Percentiles rank a stretch among this genome's conserved stretches.
Evolutionary conservation across 163 green algal genomes (phyloP).

Genomic region (Scenedesmus sp.): DNA sequence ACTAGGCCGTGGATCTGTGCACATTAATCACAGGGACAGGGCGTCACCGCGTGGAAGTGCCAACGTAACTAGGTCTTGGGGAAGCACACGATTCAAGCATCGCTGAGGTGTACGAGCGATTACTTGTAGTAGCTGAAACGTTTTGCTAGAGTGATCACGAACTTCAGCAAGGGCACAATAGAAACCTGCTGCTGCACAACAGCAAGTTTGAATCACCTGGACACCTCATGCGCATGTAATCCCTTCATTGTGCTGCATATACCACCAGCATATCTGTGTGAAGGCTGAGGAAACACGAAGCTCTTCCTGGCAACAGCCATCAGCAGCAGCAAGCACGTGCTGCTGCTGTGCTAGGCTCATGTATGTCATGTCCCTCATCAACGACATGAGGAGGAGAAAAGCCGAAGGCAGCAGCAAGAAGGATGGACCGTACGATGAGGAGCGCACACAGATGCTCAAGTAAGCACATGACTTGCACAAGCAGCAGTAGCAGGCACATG

Average conservation of each 20-base stretch:
- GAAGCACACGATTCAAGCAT: neutral
- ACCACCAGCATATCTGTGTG: neutral
- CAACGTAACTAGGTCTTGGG: neutral
- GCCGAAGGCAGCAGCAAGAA: neutral
- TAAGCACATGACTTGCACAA: neutral
- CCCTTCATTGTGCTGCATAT: too few species aligned
- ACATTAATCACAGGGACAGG: neutral
- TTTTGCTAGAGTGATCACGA: too few species aligned
- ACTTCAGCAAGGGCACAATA: too few species aligned
- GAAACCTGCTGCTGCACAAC: neutral
- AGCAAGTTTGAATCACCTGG: neutral
- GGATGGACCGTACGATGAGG: neutral
- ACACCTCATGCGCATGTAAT: neutral
- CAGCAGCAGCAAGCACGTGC: neutral
- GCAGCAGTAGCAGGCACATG: neutral
- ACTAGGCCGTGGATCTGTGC: neutral
- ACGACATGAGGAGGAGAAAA: conserved; percentile 22
- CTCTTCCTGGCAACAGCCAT: neutral
- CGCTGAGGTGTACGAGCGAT: too few species aligned
- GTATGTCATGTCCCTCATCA: conserved; percentile 13
- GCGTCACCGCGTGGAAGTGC: neutral
- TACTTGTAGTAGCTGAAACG: too few species aligned
- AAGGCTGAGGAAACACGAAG: neutral
- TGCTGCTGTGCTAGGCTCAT: neutral
- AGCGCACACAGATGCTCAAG: conserved; percentile 33